phyloP scores from a whole-genome alignment of 495 filamentous ascomycete genomes.

The Pyrenula massariospora region DNA sequence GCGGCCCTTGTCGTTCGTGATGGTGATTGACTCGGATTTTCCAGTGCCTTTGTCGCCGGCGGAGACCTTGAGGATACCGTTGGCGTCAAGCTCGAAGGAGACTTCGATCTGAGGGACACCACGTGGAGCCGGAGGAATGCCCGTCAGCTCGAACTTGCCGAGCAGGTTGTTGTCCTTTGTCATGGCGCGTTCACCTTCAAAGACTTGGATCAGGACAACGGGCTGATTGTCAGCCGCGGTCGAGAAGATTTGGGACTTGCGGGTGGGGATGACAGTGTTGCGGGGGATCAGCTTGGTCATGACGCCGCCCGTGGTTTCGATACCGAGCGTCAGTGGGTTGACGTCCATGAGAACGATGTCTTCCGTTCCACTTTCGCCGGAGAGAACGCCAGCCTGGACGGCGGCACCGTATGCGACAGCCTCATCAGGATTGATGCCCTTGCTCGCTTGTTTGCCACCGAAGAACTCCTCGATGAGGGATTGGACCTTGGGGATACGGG shows the following conservation, averaged over 20 bases:
- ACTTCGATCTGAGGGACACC: constrained; percentile 98
- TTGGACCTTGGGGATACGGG: constrained; percentile 96
- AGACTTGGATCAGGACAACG: constrained; percentile 94
- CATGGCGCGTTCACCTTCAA: constrained; percentile 90
- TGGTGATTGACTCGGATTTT: constrained; percentile 91
- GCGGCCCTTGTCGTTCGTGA: constrained; percentile 97
- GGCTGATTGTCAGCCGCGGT: constrained; percentile 98
- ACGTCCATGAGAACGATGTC: constrained; percentile 92
- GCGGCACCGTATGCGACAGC: constrained; percentile 95
- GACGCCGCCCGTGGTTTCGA: constrained; percentile 95
- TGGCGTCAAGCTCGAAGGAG: constrained; percentile 94
- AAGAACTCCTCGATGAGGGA: constrained; percentile 94
- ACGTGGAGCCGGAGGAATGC: constrained; percentile 87
- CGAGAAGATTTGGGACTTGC: constrained; percentile 96
- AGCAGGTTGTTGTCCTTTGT: constrained; percentile 95
- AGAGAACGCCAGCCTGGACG: constrained; percentile 92
- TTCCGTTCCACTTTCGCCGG: constrained; percentile 68
- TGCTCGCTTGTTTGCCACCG: constrained; percentile 84
- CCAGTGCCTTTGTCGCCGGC: constrained; percentile 95
- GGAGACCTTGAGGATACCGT: constrained; percentile 93
- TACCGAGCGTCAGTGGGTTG: constrained; percentile 95
- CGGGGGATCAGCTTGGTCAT: constrained; percentile 97
- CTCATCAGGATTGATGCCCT: constrained; percentile 98
- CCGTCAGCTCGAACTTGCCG: constrained; percentile 95
- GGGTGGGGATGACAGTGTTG: constrained; percentile 90